Evolutionary conservation across 768 basidiomycete species (phyloP), one percentile per base, ranked within the genome.

Genomic region (Omphalotus guepiniiformis): DNA sequence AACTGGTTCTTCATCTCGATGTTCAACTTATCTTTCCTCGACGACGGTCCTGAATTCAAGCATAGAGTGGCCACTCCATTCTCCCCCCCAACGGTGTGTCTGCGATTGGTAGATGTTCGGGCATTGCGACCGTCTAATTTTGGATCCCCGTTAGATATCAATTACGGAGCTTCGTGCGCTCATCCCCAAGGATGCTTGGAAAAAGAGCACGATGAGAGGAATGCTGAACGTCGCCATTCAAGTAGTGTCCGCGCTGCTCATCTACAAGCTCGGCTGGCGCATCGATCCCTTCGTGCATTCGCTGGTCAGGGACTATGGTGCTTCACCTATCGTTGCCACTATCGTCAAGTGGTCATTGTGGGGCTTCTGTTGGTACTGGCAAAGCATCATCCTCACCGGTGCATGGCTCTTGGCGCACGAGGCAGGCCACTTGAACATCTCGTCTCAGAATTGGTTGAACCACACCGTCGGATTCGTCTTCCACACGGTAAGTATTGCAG

Each of bases 391-490:
- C 2, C 37, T 51, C 39, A 38, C 49, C 4, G 35, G 36, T 21
- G 44, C 42, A 18, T 46, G 49, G 47, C 48, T 28, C 23, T 25
- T 39, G n/a, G 44, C 34, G 4, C 74, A 74, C 42, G 73, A 76
- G 49, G 72, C 73, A 2, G 74, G 72, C 1, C 75, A 76, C 50
- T 64, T 64, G 12, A 69, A 70, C 3, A 57, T 75, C 9, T 75
- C 62, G 47, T 55, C 65, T 21, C 65, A 58, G 37, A 68, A 60
- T 35, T 53, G 35, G 39, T 37, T 69, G 22, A 75, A 75, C 55
- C 70, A 74, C 48, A 42, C 60, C 7, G 60, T 80, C n/a, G 80
- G 80, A 7, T 79, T 74, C 50, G 52, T 70, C 19, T 59, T 74
- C 5, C 74, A 76, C 48, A 67, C 71, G n/a, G 73, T 73, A 48